phyloP scores from a whole-genome alignment of 768 basidiomycete species.

The Leccinum sublutescens region DNA sequence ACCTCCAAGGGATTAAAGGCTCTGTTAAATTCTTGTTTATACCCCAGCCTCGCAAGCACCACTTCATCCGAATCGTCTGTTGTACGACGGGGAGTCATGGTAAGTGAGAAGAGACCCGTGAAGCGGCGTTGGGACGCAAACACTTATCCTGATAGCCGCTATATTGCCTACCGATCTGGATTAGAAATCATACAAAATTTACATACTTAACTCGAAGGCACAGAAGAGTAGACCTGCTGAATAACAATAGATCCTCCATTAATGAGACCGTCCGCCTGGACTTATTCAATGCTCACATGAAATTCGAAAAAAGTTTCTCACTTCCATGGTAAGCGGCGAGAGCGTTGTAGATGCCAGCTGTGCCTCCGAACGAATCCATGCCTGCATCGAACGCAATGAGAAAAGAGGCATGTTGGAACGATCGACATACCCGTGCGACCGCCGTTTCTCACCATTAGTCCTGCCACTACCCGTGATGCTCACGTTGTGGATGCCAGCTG shows the following conservation, averaged over 20 bases:
- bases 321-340: too few species aligned
- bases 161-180: background rate
- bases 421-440: too few species aligned
- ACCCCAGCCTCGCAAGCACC: constrained; percentile 30
- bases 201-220: too few species aligned
- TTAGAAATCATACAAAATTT: too few species aligned
- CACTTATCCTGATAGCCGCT: background rate
- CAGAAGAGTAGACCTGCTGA: too few species aligned
- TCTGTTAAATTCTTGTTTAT: constrained; percentile 36
- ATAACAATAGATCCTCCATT: constrained; percentile 42
- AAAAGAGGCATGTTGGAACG: constrained; percentile 46
- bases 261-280: constrained; percentile 55
- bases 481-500: constrained; percentile 52
- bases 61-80: constrained; percentile 23
- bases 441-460: constrained; percentile 38
- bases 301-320: background rate
- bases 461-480: constrained; percentile 35
- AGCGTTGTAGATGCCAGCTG: too few species aligned
- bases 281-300: constrained; percentile 48
- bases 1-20: constrained; percentile 32
- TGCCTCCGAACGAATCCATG: too few species aligned
- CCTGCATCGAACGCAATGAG: too few species aligned
- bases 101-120: background rate
- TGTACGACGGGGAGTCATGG: background rate
- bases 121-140: background rate